Evolutionary conservation across 1,284 basidiomycete genomes (phyloP).

Genomic region (Rhodotorula sp.): DNA sequence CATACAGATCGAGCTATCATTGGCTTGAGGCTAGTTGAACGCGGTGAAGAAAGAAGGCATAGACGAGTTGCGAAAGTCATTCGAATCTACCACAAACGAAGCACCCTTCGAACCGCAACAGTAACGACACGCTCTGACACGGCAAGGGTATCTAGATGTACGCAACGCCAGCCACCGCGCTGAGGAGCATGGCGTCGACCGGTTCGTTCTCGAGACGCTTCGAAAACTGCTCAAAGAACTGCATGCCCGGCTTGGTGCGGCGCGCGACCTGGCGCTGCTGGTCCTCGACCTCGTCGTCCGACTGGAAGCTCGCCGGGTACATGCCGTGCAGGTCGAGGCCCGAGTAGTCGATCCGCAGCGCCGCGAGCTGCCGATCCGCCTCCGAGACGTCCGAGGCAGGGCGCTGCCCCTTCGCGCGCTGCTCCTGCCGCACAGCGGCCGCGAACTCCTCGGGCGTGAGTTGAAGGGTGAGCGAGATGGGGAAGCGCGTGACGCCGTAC

Average conservation of each 20-base stretch:
- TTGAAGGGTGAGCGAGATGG: conserved; percentile 68
- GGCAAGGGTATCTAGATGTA: conserved; percentile 28
- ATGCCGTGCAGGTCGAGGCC: conserved; percentile 59
- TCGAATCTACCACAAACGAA: too few relatives aligned
- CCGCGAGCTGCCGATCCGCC: conserved; percentile 60
- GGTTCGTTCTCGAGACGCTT: conserved; percentile 36
- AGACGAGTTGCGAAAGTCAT: too few relatives aligned
- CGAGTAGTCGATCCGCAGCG: conserved; percentile 73
- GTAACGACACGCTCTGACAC: too few relatives aligned
- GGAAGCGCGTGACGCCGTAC: conserved; percentile 71
- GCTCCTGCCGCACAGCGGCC: conserved; percentile 43
- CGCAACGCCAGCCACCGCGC: conserved; percentile 42
- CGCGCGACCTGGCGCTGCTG: conserved; percentile 5
- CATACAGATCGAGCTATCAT: too few relatives aligned
- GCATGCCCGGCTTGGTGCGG: conserved; percentile 37
- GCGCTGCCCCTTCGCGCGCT: conserved; percentile 43
- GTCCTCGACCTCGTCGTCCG: conserved; percentile 24
- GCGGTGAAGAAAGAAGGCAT: too few relatives aligned
- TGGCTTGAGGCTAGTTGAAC: too few relatives aligned
- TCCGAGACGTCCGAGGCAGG: conserved; percentile 19
- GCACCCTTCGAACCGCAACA: too few relatives aligned
- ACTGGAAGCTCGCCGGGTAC: conserved; percentile 32
- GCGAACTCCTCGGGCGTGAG: conserved; percentile 51
- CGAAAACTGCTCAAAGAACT: conserved; percentile 42
- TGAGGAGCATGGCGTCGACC: conserved; percentile 45